These are phyloP conservation scores for Hypoxylon perforatum DNA, from an alignment of 495 filamentous ascomycete species.

Conservation along the genomic window DNA sequence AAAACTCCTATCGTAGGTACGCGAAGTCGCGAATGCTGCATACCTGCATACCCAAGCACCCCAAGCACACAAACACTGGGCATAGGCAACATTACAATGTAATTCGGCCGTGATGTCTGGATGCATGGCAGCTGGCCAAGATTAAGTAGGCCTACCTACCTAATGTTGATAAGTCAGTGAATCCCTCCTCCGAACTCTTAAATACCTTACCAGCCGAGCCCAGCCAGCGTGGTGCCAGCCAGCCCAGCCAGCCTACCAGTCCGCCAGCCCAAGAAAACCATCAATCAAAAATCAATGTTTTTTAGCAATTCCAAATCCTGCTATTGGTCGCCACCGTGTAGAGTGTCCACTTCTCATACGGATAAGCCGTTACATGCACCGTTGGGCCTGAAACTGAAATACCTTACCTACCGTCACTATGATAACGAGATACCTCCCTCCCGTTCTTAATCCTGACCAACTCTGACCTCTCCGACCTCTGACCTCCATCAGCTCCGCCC, in stretches of 20 bases:
- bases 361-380: constrained; percentile 20
- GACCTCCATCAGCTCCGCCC: constrained; percentile 7
- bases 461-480: constrained; percentile 1
- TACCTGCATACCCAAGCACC: too few species aligned
- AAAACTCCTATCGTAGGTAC: constrained; percentile 3
- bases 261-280: constrained; percentile 1
- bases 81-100: too few species aligned
- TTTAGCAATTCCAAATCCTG: constrained; percentile 32
- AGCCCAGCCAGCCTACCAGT: not conserved
- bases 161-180: not conserved
- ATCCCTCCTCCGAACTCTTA: not conserved
- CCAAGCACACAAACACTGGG: too few species aligned
- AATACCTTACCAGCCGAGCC: not conserved
- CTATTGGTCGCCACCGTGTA: constrained; percentile 27
- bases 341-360: constrained; percentile 27
- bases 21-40: not conserved
- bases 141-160: not conserved
- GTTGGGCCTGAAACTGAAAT: constrained; percentile 34
- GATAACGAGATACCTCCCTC: constrained; percentile 31
- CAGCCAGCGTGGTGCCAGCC: not conserved
- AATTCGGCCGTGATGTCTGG: too few species aligned
- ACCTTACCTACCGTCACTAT: constrained; percentile 37
- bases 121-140: not conserved
- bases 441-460: constrained; percentile 6
- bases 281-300: constrained; percentile 36